Base-by-base conservation (phyloP, 2,329 filamentous ascomycete species). In the Zymoseptoria ardabiliae region DNA sequence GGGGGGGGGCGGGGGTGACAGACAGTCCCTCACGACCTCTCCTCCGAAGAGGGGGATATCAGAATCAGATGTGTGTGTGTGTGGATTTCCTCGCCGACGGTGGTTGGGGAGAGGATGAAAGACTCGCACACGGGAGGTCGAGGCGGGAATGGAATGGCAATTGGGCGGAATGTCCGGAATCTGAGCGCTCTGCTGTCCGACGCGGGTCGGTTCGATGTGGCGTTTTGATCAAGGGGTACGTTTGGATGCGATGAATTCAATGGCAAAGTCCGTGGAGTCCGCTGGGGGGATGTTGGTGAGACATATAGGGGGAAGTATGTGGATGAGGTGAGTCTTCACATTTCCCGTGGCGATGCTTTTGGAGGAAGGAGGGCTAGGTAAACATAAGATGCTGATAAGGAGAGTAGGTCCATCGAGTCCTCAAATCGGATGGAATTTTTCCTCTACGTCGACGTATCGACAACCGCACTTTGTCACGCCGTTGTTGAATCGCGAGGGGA, bases 381-480 rank as follows among this genome's bases (percentile, higher is more conserved):
- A 28, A 2, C 7, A 9, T 28, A 28, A 1, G 23, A 7, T 8
- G 25, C 25, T 53, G 22, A 54, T 19, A 41, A 45, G 35, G n/a
- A 23, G 23, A 20, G n/a, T 56, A 68, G 59, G 66, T 69, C n/a
- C 56, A 61, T 50, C 63, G 71, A 10, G 62, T 69, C n/a, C 62
- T 73, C 53, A 69, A 69, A 56, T 58, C 65, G 19, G 65, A 63
- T 17, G 71, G 71, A 17, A 59, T 68, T 11, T 72, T 72, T 68
- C 19, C 54, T 74, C 6, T 73, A 72, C 35, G 63, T 73, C 48
- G n/a, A 82, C 81, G 0, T 84, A 77, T 65, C 71, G 81, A 45
- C 82, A 83, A 60, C 79, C 79, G 11, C 81, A 82, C 67, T 83
- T 84, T 61, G 77, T 83, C 52, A 75, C 71, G 65, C 78, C 78